Evolutionary conservation across 176 grass and related monocot genomes (phyloP).

Genomic region (Saccharum officinarum): DNA sequence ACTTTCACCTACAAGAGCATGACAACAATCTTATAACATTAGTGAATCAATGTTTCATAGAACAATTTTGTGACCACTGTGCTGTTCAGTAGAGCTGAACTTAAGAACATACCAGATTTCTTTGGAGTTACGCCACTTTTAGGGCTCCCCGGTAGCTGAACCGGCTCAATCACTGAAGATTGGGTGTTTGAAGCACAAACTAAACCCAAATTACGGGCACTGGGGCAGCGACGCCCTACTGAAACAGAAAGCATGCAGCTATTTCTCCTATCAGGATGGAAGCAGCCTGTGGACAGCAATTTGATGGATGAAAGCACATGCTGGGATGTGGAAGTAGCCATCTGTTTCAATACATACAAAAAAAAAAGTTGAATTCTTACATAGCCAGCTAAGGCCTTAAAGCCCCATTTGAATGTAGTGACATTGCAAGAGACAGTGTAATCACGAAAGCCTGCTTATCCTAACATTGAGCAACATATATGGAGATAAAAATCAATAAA

Average conservation of each 20-base stretch:
- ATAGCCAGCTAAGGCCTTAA: background rate
- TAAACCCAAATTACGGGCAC: constrained; percentile 28
- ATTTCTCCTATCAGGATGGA: background rate
- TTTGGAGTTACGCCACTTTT: constrained; percentile 37
- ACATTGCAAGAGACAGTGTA: background rate
- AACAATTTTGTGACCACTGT: background rate
- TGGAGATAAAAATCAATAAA: background rate
- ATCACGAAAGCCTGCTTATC: background rate
- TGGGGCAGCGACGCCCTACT: background rate
- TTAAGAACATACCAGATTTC: constrained; percentile 53
- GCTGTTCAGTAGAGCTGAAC: background rate
- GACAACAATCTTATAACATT: background rate
- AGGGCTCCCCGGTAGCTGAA: constrained; percentile 45
- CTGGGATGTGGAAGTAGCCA: constrained; percentile 50
- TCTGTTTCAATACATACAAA: constrained; percentile 24
- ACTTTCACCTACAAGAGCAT: constrained; percentile 60
- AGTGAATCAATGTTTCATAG: background rate
- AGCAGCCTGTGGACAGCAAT: background rate
- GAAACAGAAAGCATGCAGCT: constrained; percentile 11
- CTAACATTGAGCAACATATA: background rate
- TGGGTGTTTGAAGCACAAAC: constrained; percentile 41
- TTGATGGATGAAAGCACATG: constrained; percentile 43
- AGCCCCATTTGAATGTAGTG: background rate
- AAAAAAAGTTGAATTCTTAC: constrained; percentile 2
- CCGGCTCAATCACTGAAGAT: constrained; percentile 43